A percentile compares a stretch with the other conserved stretches of the same genome.
Evolutionary conservation across 495 filamentous ascomycete genomes (phyloP).

Genomic region (Hyaloscypha bicolor): DNA sequence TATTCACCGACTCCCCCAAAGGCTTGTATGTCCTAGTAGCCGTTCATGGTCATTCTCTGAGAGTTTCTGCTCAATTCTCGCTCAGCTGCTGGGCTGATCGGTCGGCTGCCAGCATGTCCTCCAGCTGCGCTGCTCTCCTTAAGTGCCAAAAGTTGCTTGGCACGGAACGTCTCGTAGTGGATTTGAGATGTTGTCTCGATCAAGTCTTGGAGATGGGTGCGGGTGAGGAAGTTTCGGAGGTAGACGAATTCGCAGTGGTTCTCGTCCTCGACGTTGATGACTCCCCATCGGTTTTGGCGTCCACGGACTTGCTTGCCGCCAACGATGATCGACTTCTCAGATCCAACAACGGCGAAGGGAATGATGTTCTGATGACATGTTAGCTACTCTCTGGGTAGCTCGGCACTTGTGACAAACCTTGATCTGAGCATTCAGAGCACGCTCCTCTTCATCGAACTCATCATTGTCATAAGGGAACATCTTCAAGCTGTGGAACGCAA

Average conservation of each 20-base stretch:
- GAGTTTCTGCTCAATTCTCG: conserved; percentile 95
- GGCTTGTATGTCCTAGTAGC: conserved; percentile 62
- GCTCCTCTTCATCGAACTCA: conserved; percentile 96
- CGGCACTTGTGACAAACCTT: conserved; percentile 63
- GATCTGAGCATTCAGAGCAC: conserved; percentile 89
- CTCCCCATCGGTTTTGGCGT: conserved; percentile 98
- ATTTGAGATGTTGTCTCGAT: conserved; percentile 99
- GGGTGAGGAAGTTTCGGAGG: conserved; percentile 94
- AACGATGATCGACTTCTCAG: conserved; percentile 96
- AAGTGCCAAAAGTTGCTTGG: conserved; percentile 95
- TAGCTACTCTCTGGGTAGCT: conserved; percentile 28
- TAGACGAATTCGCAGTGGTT: conserved; percentile 99
- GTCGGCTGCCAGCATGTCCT: conserved; percentile 78
- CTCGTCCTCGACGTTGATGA: conserved; percentile 99
- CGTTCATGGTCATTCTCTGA: conserved; percentile 97
- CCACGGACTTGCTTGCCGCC: conserved; percentile 97
- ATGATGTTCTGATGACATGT: conserved; percentile 71
- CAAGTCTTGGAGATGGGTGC: conserved; percentile 94
- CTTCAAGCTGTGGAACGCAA: conserved; percentile 98
- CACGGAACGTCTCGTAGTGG: conserved; percentile 99
- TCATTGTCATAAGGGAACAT: conserved; percentile 99
- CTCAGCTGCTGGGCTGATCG: conserved; percentile 92
- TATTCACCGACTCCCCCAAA: conserved; percentile 10
- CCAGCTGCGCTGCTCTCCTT: conserved; percentile 94
- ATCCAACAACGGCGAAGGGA: conserved; percentile 96